Evolutionary conservation across 495 filamentous ascomycete genomes (phyloP), one percentile per base, ranked within the genome.

Genomic region (Penicillium herquei): DNA sequence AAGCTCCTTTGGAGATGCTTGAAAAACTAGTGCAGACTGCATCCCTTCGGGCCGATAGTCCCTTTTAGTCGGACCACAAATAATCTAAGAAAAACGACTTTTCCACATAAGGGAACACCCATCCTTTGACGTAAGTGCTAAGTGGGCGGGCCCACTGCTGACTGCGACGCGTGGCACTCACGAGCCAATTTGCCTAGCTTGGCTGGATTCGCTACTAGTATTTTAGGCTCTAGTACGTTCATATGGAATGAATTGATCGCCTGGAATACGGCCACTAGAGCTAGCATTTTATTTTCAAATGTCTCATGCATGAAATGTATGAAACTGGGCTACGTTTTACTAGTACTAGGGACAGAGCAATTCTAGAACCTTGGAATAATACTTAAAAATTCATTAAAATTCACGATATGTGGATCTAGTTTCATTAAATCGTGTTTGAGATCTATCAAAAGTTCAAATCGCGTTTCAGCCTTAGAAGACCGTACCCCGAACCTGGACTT

Each of bases 401-500:
- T 26, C 21, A 26, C 1, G 21, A 26, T 26, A 4, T 2, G 21
- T 26, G 21, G 21, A 26, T 26, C 21, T 1, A 26, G 21, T 26
- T 26, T 26, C 21, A 26, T 26, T 26, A 26, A 26, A 26, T 26
- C 21, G 21, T 26, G 21, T 26, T 26, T 26, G 21, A 26, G 21
- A 26, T 37, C 34, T 37, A 37, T 37, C 34, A 2, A 37, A 37
- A 3, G 7, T 9, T 13, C 8, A 9, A 13, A 6, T 37, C 2
- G 12, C 8, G 34, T 37, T 10, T 7, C 34, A 37, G 34, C 1
- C 17, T 39, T 51, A 59, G 18, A 59, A 55, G 2, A 59, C 52
- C 10, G 52, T 59, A 3, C 57, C 57, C 12, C 31, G 37, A 7
- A 55, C 52, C 54, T 69, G 66, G 64, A 77, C 79, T 51, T 74